Base-by-base conservation (phyloP, 352 stramenopile genomes). In the Phytopythium cucurbitacearum region DNA sequence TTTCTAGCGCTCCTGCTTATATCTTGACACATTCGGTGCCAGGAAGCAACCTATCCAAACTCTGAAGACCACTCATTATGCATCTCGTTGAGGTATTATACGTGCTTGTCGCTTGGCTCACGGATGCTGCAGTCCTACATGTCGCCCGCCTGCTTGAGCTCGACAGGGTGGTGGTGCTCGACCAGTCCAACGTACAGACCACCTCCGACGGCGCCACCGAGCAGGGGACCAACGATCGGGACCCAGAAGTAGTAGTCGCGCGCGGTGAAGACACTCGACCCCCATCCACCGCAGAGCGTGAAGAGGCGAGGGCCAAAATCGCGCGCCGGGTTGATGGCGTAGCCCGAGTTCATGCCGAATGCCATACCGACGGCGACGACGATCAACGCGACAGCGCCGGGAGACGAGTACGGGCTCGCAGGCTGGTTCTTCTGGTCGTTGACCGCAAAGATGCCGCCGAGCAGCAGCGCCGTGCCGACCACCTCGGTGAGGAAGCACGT, bases 401-500 rank as follows among this genome's bases (percentile, higher is more conserved):
- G 79, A 28, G 72, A 64, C 37, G 55, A 61, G 50, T 65, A 80
- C 9, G 67, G 52, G 35, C 59, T 76, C 10, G 71, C 73, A 28
- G 76, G 73, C 37, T 76, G 69, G 66, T 89, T 89, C 47, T 60
- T 54, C 33, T 71, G 50, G 53, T 87, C 73, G 5, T 62, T 65
- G 49, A 89, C 73, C 5, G 75, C 69, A 35, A 87, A 82, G 11
- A 85, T 62, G 37, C 78, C 77, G 8, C 60, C 50, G 37, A 89
- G 40, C 1, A 89, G 67, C 56, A 89, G 55, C 33, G 69, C 69
- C 21, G 78, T 75, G n/a, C 62, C 77, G 15, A 89, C 59, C 13
- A 86, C 64, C 54, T 89, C 78, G 7, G 73, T 85, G 33, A 80
- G 32, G 56, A 89, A 86, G n/a, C 75, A 79, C 5, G 64, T 84